Base-by-base conservation (phyloP, 176 grass and related monocot genomes). In the Pharus latifolius region DNA sequence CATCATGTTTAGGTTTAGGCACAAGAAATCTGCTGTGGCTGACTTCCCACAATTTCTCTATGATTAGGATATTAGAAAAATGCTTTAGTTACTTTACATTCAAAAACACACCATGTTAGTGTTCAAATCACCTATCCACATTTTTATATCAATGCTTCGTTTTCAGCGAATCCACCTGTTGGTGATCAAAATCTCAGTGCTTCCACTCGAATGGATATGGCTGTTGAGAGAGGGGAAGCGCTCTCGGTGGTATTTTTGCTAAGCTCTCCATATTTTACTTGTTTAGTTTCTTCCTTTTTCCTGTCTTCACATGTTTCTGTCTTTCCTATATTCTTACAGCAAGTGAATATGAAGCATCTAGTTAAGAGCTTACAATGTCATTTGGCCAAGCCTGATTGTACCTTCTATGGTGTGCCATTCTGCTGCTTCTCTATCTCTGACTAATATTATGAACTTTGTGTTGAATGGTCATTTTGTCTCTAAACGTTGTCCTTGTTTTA, bases 381-480 rank as follows among this genome's bases (percentile, higher is more conserved):
- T 78, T 90, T 93, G 78, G 94, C 94, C 46, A 98, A 98, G 63
- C 90, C 95, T 52, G 84, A 93, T 53, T 98, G 83, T 75, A 83
- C 95, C 23, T 98, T 98, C 54, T 98, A 98, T 32, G 95, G 95
- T 98, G 54, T 56, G 80, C 3, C 54, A 72, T 84, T 57, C 54
- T 67, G 43, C 12, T 60, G 12, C 24, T 51, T 71, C 34, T 56
- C 13, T 55, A 56, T 41, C n/a, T 55, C 2, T 56, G 24, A 46
- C n/a, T 38, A 32, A 17, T 26, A 25, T 43, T 38, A 0, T 29
- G 22, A 43, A 41, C 15, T 49, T 74, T 67, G 23, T 69, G 10
- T 58, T 78, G 26, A 49, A 37, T 2, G 7, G 23, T 22, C 3
- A 32, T 3, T 59, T 56, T 48, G 12, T 10, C 1, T 10, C 30